These are phyloP conservation scores for Cucurbita argyrosperma DNA, from an alignment of 306 rosid species.

Conservation along the genomic window DNA sequence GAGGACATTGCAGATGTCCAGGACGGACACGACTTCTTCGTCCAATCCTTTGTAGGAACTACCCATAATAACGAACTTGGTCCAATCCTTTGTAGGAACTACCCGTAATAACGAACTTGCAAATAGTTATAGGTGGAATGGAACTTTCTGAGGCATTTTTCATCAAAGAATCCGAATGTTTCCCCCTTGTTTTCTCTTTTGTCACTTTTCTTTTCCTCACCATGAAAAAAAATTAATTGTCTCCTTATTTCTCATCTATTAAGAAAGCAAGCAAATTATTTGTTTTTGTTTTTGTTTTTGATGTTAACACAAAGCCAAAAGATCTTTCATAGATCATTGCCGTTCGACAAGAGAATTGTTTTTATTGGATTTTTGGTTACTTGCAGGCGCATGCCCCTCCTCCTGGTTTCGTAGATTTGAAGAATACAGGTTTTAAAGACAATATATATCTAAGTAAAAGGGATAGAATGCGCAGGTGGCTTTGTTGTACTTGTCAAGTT, in stretches of 20 bases:
- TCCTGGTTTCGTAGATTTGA: conserved; percentile 39
- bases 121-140: background rate
- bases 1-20: background rate
- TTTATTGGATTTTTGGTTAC: background rate
- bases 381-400: conserved; percentile 46
- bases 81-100: no score
- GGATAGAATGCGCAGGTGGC: conserved; percentile 57
- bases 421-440: conserved; percentile 24
- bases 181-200: background rate
- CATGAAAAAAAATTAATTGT: background rate
- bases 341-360: background rate
- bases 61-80: no score
- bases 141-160: background rate
- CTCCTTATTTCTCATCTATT: background rate
- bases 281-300: background rate
- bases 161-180: background rate
- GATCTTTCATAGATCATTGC: background rate
- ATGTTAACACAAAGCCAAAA: background rate
- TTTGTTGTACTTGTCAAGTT: conserved; percentile 49
- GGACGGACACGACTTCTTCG: background rate
- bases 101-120: no score
- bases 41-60: no score
- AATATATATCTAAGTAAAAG: conserved; percentile 36
- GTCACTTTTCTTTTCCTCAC: background rate
- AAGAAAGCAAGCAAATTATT: no score